A percentile compares a stretch with the other conserved stretches of the same genome.
Conservation (phyloP, 345 rosid species). For the Lepidium didymum region DNA sequence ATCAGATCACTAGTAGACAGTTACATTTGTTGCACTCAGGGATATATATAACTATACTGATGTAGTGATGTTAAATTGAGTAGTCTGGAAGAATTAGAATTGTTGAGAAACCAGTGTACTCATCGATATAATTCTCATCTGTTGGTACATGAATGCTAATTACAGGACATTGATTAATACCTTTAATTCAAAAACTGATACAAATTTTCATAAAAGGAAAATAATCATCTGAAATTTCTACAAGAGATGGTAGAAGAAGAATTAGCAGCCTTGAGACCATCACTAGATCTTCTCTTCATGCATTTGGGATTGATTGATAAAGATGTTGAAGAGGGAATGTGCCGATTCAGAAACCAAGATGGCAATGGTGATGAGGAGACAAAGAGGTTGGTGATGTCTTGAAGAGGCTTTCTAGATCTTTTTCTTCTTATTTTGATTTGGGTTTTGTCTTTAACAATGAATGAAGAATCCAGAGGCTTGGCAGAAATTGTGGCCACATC, state of each 20-base stretch:
- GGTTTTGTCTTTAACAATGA: conserved; percentile 12
- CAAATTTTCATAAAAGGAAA: background rate
- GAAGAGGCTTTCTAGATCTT: conserved; percentile 21
- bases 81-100: background rate
- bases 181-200: background rate
- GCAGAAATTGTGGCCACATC: background rate
- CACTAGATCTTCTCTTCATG: conserved; percentile 28
- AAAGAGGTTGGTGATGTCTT: conserved; percentile 29
- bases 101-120: background rate
- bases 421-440: conserved; percentile 18
- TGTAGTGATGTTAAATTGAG: background rate
- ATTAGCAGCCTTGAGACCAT: conserved; percentile 2
- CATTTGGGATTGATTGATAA: conserved; percentile 22
- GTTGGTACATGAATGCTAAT: conserved; percentile 5
- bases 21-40: background rate
- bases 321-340: background rate
- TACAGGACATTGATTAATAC: conserved; percentile 13
- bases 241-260: conserved; percentile 17
- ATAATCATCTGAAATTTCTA: conserved; percentile 23
- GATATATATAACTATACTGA: background rate
- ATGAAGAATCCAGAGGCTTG: conserved; percentile 9
- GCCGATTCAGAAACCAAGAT: conserved; percentile 1
- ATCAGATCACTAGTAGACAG: background rate
- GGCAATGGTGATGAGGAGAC: conserved; percentile 7
- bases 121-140: background rate